phyloP scores from a whole-genome alignment of 768 basidiomycete species.

The Suillus weaverae region DNA sequence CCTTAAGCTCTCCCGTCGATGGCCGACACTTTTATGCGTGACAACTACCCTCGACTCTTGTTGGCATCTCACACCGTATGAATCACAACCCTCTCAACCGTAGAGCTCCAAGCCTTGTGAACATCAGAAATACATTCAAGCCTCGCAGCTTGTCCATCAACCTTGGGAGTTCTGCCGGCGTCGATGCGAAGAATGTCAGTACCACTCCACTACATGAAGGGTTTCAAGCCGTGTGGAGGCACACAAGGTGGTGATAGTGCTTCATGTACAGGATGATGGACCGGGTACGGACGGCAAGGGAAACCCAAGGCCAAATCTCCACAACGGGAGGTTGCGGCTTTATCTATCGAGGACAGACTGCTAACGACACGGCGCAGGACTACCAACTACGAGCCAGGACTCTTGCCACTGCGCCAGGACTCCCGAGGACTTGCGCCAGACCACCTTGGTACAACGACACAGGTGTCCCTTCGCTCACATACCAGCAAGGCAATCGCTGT shows the following conservation, averaged over 20 bases:
- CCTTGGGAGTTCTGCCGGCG: not conserved
- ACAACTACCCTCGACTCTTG: not conserved
- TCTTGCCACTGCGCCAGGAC: no score
- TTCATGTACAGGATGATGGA: not conserved
- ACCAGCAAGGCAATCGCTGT: not conserved
- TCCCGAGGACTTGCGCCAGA: no score
- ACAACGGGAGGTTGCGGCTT: no score
- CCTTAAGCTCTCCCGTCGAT: not conserved
- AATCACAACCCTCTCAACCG: not conserved
- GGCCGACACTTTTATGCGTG: not conserved
- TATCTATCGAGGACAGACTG: no score
- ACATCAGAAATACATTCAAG: not conserved
- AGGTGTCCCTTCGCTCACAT: not conserved
- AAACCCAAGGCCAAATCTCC: no score
- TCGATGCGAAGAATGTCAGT: not conserved
- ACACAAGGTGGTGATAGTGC: not conserved
- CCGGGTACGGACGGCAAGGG: no score
- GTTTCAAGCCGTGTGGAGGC: not conserved
- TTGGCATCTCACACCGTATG: not conserved
- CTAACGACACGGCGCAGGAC: no score
- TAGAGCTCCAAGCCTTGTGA: not conserved
- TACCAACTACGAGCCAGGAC: no score
- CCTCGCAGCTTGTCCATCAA: not conserved
- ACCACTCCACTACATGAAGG: not conserved
- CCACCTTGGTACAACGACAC: no score